A percentile compares a stretch with the other conserved stretches of the same genome.
These are phyloP conservation scores for Brettanomyces nanus DNA, from an alignment of 805 yeast species.

Conservation along the genomic window DNA sequence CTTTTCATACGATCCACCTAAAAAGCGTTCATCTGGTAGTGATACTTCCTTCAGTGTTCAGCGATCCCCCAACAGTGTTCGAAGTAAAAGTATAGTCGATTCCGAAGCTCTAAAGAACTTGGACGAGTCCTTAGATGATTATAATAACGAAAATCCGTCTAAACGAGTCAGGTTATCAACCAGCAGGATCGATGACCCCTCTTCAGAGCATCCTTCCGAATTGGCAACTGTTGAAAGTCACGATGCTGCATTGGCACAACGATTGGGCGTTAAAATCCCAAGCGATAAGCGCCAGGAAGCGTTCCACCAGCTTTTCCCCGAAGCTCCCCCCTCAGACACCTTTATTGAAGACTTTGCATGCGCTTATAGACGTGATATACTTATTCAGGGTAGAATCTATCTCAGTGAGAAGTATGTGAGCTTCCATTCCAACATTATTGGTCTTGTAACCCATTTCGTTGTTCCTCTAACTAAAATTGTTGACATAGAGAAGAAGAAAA, in stretches of 20 bases:
- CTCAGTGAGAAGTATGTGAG: conserved; percentile 47
- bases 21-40: neutral
- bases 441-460: conserved; percentile 52
- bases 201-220: neutral
- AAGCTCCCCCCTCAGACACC: conserved; percentile 40
- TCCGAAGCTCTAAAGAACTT: neutral
- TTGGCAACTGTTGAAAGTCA: conserved; percentile 5
- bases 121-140: no score
- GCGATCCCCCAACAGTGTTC: no score
- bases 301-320: conserved; percentile 52
- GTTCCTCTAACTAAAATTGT: conserved; percentile 56
- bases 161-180: neutral
- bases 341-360: conserved; percentile 57
- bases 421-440: conserved; percentile 61
- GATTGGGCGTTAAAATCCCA: conserved; percentile 27
- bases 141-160: neutral
- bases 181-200: neutral
- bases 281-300: conserved; percentile 47
- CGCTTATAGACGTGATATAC: conserved; percentile 56
- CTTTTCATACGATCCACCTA: neutral
- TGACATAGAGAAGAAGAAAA: conserved; percentile 54
- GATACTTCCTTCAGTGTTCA: no score
- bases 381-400: conserved; percentile 60
- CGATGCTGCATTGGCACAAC: conserved; percentile 5
- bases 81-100: neutral